Conservation (phyloP, 2,329 filamentous ascomycete species). For the Zalaria sp. region DNA sequence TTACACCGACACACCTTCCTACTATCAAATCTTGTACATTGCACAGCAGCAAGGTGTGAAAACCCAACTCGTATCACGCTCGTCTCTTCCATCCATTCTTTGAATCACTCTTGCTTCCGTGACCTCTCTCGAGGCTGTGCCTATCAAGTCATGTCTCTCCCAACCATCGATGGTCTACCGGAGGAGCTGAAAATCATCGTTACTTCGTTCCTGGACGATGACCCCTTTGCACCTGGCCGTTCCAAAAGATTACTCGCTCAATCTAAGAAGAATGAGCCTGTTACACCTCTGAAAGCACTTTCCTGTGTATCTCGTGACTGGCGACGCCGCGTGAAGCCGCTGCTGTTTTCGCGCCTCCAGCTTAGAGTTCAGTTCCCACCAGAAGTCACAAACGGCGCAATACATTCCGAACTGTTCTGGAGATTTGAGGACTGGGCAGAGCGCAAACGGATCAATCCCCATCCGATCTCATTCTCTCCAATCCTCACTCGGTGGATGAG, state of each 20-base stretch:
- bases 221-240: constrained; percentile 33
- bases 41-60: too few species aligned
- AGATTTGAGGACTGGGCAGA: background rate
- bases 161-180: constrained; percentile 29
- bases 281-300: constrained; percentile 38
- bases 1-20: too few species aligned
- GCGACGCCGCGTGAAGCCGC: constrained; percentile 36
- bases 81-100: too few species aligned
- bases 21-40: too few species aligned
- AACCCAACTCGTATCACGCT: too few species aligned
- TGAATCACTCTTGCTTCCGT: too few species aligned
- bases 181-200: constrained; percentile 48
- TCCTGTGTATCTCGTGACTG: constrained; percentile 42
- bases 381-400: too few species aligned
- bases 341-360: constrained; percentile 39
- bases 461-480: background rate
- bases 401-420: too few species aligned
- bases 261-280: constrained; percentile 24
- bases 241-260: constrained; percentile 37
- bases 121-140: too few species aligned
- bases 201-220: constrained; percentile 37
- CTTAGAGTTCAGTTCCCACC: constrained; percentile 8
- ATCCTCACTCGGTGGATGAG: background rate
- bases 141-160: too few species aligned
- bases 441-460: background rate